Evolutionary conservation across 768 basidiomycete genomes (phyloP).

Genomic region (Asterophora parasitica): DNA sequence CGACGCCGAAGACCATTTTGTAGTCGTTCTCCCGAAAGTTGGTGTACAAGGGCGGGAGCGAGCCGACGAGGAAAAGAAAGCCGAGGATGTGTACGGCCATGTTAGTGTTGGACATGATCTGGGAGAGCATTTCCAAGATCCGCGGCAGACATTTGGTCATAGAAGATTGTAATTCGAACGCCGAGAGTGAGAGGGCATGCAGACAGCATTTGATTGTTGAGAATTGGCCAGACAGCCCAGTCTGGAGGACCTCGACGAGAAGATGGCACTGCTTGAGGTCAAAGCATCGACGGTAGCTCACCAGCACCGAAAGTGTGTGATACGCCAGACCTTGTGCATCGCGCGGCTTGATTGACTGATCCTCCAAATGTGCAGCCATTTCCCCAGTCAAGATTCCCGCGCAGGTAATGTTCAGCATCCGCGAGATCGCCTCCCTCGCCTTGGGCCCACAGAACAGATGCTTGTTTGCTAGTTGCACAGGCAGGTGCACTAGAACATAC

Average conservation of each 20-base stretch:
- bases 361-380: constrained; percentile 47
- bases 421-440: constrained; percentile 56
- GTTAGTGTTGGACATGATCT: constrained; percentile 90
- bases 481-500: constrained; percentile 87
- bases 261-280: constrained; percentile 59
- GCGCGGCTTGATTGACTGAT: constrained; percentile 61
- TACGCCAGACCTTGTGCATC: constrained; percentile 88
- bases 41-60: constrained; percentile 70
- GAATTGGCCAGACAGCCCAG: constrained; percentile 60
- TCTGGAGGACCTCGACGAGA: constrained; percentile 69
- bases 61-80: constrained; percentile 83
- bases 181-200: constrained; percentile 81
- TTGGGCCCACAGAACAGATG: constrained; percentile 93
- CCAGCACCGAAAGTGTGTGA: constrained; percentile 80
- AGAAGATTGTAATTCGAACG: constrained; percentile 81
- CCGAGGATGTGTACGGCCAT: constrained; percentile 97
- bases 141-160: constrained; percentile 74
- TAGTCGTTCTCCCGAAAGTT: constrained; percentile 91
- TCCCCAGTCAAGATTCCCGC: constrained; percentile 54
- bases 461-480: constrained; percentile 89
- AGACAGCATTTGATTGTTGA: constrained; percentile 85
- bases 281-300: constrained; percentile 82
- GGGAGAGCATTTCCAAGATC: constrained; percentile 82
- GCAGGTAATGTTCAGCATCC: constrained; percentile 65
- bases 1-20: constrained; percentile 92